These are phyloP conservation scores for Eucalyptus microcorys DNA, from an alignment of 345 rosid species.

Conservation along the genomic window DNA sequence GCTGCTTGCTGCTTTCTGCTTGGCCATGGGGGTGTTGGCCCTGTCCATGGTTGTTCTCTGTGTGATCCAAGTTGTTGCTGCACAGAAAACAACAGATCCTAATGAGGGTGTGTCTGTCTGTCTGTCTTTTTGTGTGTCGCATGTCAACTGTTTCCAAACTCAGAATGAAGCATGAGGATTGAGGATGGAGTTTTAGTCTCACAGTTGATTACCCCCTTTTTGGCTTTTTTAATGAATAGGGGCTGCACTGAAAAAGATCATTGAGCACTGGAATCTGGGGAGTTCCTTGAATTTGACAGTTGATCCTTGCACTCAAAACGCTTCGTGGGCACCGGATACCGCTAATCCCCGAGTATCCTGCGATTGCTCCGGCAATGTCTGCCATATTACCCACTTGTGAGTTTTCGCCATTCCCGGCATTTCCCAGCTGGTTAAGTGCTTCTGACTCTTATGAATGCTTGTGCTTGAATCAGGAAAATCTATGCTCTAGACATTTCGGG, in stretches of 20 bases:
- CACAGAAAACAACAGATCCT: slow-evolving; percentile 25
- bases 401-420: not conserved
- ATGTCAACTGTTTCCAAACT: not conserved
- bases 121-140: not conserved
- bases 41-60: slow-evolving; percentile 3
- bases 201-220: not conserved
- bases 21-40: slow-evolving; percentile 11
- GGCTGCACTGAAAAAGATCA: slow-evolving; percentile 28
- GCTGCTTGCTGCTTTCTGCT: not conserved
- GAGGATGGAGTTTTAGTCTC: not conserved
- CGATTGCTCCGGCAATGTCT: slow-evolving; percentile 22
- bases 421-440: not conserved
- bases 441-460: not conserved
- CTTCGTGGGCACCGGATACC: slow-evolving; percentile 14
- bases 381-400: slow-evolving; percentile 41
- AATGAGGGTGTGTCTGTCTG: slow-evolving; percentile 17
- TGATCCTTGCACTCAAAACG: slow-evolving; percentile 31
- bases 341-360: slow-evolving; percentile 39
- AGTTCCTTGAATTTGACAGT: slow-evolving; percentile 15
- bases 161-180: not conserved
- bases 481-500: slow-evolving; percentile 51
- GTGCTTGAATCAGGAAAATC: slow-evolving; percentile 28
- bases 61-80: slow-evolving; percentile 21
- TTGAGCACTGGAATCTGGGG: slow-evolving; percentile 34
- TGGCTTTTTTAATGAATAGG: not conserved